A percentile compares a stretch with the other conserved stretches of the same genome.
Conservation (phyloP, 495 filamentous ascomycete species). For the Corynascus novoguineensis region DNA sequence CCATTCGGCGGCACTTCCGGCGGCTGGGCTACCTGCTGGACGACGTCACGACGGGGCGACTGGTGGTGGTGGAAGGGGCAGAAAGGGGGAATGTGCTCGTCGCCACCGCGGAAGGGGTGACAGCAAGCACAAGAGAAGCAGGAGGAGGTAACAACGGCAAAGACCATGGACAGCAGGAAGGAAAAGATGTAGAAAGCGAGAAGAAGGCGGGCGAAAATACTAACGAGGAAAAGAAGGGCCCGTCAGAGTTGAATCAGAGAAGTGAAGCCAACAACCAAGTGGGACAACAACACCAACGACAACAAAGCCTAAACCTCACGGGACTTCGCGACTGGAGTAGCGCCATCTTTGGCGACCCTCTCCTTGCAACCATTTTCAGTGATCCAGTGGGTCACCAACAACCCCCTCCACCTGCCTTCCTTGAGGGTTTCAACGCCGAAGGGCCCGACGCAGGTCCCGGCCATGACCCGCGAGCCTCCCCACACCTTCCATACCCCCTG, state of each 20-base stretch:
- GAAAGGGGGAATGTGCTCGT: conserved; percentile 36
- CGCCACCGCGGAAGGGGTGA: background rate
- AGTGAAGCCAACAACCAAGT: background rate
- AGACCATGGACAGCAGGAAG: background rate
- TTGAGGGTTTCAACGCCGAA: conserved; percentile 24
- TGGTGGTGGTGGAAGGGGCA: conserved; percentile 35
- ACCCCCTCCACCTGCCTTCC: conserved; percentile 39
- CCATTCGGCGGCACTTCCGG: conserved; percentile 35
- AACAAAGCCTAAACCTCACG: conserved; percentile 19
- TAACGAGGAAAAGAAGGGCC: background rate
- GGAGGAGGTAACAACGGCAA: background rate
- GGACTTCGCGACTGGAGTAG: conserved; percentile 47
- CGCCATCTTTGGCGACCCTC: conserved; percentile 55
- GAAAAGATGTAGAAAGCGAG: background rate
- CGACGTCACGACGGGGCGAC: conserved; percentile 30
- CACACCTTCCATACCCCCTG: background rate
- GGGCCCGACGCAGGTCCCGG: background rate
- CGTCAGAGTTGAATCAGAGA: background rate
- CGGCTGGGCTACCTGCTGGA: conserved; percentile 37
- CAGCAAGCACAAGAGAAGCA: background rate
- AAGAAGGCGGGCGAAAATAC: background rate
- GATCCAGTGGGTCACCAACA: conserved; percentile 23
- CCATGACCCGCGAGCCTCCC: background rate
- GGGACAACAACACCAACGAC: background rate
- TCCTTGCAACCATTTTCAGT: conserved; percentile 47